Percentiles rank a stretch among this genome's conserved stretches.
Conservation (phyloP, 345 rosid species). For the Eutrema japonicum region DNA sequence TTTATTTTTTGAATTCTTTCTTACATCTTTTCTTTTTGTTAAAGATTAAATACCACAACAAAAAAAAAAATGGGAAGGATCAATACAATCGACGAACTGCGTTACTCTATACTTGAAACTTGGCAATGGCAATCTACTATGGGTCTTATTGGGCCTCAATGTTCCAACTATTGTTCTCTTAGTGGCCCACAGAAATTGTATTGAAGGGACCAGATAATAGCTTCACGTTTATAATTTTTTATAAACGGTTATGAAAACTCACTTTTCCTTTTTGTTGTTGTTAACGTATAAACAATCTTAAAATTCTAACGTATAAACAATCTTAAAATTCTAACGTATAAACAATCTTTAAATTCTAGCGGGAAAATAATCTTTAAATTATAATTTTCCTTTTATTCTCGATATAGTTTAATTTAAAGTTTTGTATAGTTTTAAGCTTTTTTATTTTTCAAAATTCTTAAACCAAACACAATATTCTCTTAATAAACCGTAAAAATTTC, state of each 20-base stretch:
- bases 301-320: slow-evolving; percentile 14
- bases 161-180: slow-evolving; percentile 2
- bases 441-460: too few species aligned
- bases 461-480: too few species aligned
- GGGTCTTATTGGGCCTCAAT: slow-evolving; percentile 17
- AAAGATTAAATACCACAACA: neutral
- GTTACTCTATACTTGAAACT: neutral
- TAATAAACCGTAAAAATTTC: too few species aligned
- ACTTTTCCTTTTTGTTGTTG: slow-evolving; percentile 10
- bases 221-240: slow-evolving; percentile 15
- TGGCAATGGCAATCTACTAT: neutral
- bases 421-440: too few species aligned
- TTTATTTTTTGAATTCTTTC: neutral
- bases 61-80: neutral
- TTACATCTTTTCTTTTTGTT: neutral
- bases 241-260: slow-evolving; percentile 23
- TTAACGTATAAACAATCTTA: slow-evolving; percentile 19
- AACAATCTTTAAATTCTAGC: too few species aligned
- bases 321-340: too few species aligned
- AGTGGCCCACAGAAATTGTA: neutral
- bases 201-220: neutral
- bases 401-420: too few species aligned
- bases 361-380: too few species aligned
- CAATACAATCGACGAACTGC: neutral
- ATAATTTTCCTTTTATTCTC: neutral